A percentile compares a stretch with the other conserved stretches of the same genome.
These are phyloP conservation scores for Babjeviella inositovora DNA, from an alignment of 805 yeast species.

Conservation along the genomic window DNA sequence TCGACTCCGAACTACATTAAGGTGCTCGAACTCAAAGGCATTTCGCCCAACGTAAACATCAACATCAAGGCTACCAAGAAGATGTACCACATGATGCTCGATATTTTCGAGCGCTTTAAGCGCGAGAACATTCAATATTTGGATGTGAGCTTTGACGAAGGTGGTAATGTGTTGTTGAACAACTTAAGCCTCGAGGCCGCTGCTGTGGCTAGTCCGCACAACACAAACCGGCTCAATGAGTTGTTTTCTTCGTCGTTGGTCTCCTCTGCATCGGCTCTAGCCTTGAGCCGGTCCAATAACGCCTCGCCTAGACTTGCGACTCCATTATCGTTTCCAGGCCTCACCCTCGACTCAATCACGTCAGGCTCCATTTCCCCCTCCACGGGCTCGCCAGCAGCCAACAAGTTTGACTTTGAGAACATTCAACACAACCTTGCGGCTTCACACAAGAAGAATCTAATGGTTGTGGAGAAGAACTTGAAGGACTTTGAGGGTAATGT, in stretches of 20 bases:
- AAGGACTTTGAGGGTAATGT: slow-evolving; percentile 26
- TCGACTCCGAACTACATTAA: slow-evolving; percentile 47
- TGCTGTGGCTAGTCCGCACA: slow-evolving; percentile 5
- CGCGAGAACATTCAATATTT: slow-evolving; percentile 18
- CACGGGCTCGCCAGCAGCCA: too few species aligned
- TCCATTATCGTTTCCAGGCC: too few species aligned
- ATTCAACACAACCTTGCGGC: too few species aligned
- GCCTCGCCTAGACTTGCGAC: too few species aligned
- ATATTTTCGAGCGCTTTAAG: too few species aligned
- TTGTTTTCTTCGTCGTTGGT: background rate
- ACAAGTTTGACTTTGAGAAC: too few species aligned
- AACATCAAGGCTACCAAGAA: too few species aligned
- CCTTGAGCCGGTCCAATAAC: too few species aligned
- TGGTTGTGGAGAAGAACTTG: slow-evolving; percentile 18
- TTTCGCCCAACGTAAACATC: slow-evolving; percentile 9
- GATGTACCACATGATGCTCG: slow-evolving; percentile 12
- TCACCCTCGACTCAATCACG: too few species aligned
- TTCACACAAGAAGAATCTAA: slow-evolving; percentile 17
- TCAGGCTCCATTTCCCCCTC: too few species aligned
- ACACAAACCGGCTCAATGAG: slow-evolving; percentile 9
- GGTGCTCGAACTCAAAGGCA: slow-evolving; percentile 47
- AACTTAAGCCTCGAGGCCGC: slow-evolving; percentile 13
- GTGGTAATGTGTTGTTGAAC: too few species aligned
- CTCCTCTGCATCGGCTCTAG: slow-evolving; percentile 1
- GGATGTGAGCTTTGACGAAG: slow-evolving; percentile 12